A percentile compares a stretch with the other conserved stretches of the same genome.
These are phyloP conservation scores for Suillus paluster DNA, from an alignment of 768 basidiomycete species.

Conservation along the genomic window DNA sequence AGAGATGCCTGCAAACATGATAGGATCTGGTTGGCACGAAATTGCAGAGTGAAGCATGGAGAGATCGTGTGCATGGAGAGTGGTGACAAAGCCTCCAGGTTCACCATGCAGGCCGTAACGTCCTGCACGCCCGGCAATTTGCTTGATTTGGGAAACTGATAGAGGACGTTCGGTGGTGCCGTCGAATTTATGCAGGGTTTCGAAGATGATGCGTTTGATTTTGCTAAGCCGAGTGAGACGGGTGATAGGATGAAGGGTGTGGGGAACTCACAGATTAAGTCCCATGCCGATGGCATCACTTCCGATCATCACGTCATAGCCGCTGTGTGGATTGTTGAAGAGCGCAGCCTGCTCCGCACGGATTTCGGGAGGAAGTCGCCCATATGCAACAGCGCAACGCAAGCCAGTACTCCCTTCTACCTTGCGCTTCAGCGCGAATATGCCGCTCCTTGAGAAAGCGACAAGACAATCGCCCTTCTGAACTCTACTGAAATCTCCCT, in stretches of 20 bases:
- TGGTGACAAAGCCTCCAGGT: conserved; percentile 73
- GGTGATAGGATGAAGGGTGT: background rate
- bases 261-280: conserved; percentile 78
- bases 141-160: conserved; percentile 81
- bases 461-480: conserved; percentile 90
- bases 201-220: conserved; percentile 88
- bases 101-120: conserved; percentile 73
- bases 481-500: conserved; percentile 62
- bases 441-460: conserved; percentile 74
- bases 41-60: conserved; percentile 62
- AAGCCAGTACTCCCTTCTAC: conserved; percentile 76
- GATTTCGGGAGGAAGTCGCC: conserved; percentile 88
- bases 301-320: conserved; percentile 88
- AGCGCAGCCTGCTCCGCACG: conserved; percentile 89
- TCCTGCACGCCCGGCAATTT: conserved; percentile 94
- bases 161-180: conserved; percentile 51
- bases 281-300: conserved; percentile 99
- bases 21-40: conserved; percentile 48
- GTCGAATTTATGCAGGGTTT: conserved; percentile 67
- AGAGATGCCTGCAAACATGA: conserved; percentile 57
- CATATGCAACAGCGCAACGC: conserved; percentile 92
- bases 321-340: conserved; percentile 87
- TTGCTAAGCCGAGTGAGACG: conserved; percentile 54
- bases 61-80: conserved; percentile 67
- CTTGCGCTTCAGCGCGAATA: conserved; percentile 75